A percentile compares a stretch with the other conserved stretches of the same genome.
phyloP scores from a whole-genome alignment of 495 filamentous ascomycete genomes.

The Penicilliopsis zonata region DNA sequence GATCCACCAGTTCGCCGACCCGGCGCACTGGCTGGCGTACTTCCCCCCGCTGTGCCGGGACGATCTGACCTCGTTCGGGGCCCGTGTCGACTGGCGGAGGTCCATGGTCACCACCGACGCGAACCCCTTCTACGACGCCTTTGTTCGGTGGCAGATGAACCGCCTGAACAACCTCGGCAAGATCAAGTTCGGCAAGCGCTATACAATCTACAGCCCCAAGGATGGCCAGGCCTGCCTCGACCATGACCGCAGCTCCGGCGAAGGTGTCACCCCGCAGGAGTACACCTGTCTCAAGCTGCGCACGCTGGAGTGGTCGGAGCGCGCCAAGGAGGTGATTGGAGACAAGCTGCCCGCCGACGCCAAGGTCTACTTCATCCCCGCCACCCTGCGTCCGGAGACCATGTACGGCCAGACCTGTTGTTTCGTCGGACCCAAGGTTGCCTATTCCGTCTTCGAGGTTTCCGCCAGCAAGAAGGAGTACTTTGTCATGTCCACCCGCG shows the following conservation, averaged over 20 bases:
- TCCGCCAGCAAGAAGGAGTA: constrained; percentile 78
- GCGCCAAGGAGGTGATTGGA: constrained; percentile 52
- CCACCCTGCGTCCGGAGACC: constrained; percentile 88
- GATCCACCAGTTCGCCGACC: constrained; percentile 85
- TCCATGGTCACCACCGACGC: constrained; percentile 91
- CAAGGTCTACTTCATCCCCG: constrained; percentile 80
- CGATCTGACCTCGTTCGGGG: constrained; percentile 74
- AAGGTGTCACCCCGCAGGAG: constrained; percentile 82
- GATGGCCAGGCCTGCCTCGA: constrained; percentile 98
- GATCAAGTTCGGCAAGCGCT: constrained; percentile 88
- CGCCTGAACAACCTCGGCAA: constrained; percentile 79
- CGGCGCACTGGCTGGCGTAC: constrained; percentile 74
- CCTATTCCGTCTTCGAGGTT: constrained; percentile 82
- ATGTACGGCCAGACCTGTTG: constrained; percentile 98
- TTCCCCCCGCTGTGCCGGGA: constrained; percentile 75
- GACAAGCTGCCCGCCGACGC: constrained; percentile 71
- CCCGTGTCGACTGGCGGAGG: constrained; percentile 83
- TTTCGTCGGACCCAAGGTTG: constrained; percentile 84
- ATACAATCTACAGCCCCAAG: constrained; percentile 92
- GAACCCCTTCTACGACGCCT: constrained; percentile 94
- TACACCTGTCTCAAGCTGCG: constrained; percentile 87
- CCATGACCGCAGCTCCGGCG: constrained; percentile 85
- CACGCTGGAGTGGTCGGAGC: constrained; percentile 75
- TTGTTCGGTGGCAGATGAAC: constrained; percentile 97
- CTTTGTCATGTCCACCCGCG: constrained; percentile 72